phyloP scores from a whole-genome alignment of 495 filamentous ascomycete species.

The Gamarada debralockiae region DNA sequence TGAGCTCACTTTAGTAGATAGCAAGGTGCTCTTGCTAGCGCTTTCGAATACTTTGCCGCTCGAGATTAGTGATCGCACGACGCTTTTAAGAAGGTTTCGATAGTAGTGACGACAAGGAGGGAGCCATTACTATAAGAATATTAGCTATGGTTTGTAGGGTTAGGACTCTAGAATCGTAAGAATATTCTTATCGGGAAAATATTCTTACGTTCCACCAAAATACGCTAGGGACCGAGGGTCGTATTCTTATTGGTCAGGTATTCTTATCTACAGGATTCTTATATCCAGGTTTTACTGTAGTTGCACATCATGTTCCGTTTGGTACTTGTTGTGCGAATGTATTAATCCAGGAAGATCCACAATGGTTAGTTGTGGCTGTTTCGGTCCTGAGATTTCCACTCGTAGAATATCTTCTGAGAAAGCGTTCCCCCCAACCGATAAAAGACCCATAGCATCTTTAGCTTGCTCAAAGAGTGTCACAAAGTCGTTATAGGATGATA shows the following conservation, averaged over 20 bases:
- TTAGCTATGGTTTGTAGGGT: neutral
- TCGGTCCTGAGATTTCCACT: conserved; percentile 63
- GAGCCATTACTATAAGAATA: neutral
- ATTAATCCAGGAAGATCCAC: conserved; percentile 69
- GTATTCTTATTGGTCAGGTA: no score
- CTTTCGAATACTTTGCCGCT: no score
- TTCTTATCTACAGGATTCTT: no score
- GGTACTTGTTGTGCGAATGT: conserved; percentile 38
- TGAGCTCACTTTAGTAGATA: conserved; percentile 2
- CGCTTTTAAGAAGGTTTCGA: neutral
- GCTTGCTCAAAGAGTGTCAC: conserved; percentile 34
- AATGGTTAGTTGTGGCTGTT: conserved; percentile 60
- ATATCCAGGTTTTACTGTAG: no score
- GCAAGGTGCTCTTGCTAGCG: neutral
- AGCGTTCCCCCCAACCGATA: conserved; percentile 30
- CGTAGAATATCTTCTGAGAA: conserved; percentile 65
- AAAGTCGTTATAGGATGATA: conserved; percentile 7
- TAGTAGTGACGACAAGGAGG: neutral
- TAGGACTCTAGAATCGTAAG: conserved; percentile 7
- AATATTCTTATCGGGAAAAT: no score
- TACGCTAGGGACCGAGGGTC: no score
- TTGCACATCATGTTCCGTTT: conserved; percentile 41
- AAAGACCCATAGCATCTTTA: conserved; percentile 45
- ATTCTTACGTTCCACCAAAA: no score
- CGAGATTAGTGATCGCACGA: conserved; percentile 1